phyloP scores from a whole-genome alignment of 495 filamentous ascomycete species.

The Mycothermus thermophilus region DNA sequence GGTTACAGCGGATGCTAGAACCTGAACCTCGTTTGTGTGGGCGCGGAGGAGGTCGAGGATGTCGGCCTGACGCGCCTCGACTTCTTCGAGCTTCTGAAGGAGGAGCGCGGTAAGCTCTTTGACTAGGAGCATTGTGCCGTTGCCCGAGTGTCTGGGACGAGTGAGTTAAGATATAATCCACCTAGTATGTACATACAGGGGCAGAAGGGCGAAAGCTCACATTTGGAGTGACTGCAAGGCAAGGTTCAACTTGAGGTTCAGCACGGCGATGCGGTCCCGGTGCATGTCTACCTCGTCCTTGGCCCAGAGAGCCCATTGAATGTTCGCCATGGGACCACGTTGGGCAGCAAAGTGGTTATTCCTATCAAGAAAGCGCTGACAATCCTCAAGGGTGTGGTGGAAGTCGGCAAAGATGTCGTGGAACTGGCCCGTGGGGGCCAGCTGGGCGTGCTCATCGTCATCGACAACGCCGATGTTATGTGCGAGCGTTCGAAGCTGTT shows the following conservation, averaged over 20 bases:
- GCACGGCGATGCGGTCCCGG: slow-evolving; percentile 10
- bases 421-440: not conserved
- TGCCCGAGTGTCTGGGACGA: too few relatives aligned
- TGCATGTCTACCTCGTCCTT: slow-evolving; percentile 8
- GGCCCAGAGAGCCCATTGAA: slow-evolving; percentile 7
- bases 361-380: slow-evolving; percentile 3
- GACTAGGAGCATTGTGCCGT: too few relatives aligned
- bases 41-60: too few relatives aligned
- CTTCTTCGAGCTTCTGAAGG: too few relatives aligned
- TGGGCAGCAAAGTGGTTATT: not conserved
- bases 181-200: too few relatives aligned
- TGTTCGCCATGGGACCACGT: slow-evolving; percentile 3
- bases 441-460: not conserved
- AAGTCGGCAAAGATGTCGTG: slow-evolving; percentile 1
- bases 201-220: not conserved
- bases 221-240: slow-evolving; percentile 4
- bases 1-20: too few relatives aligned
- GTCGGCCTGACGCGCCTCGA: too few relatives aligned
- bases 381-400: slow-evolving; percentile 5
- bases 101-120: too few relatives aligned
- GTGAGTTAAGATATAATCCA: too few relatives aligned
- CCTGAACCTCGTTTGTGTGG: too few relatives aligned
- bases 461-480: not conserved
- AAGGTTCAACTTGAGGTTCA: slow-evolving; percentile 6
- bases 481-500: not conserved